Percentiles rank a stretch among this genome's conserved stretches.
phyloP scores from a whole-genome alignment of 768 basidiomycete species.

The Boletus tylopilopsis region DNA sequence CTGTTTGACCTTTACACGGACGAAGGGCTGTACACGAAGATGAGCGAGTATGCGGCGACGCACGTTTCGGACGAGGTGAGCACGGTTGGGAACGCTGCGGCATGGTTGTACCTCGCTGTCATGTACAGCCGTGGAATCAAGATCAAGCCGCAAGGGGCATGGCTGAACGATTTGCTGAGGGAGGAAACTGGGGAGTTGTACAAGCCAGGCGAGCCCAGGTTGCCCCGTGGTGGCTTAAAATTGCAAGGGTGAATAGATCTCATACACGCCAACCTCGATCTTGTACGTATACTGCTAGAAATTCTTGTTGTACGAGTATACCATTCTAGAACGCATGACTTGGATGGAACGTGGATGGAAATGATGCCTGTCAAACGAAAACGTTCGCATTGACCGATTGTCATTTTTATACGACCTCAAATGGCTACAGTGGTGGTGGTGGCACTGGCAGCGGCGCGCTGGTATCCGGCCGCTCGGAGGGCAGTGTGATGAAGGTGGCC shows the following conservation, averaged over 20 bases:
- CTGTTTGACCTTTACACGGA: slow-evolving; percentile 78
- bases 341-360: too few relatives aligned
- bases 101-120: slow-evolving; percentile 69
- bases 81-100: slow-evolving; percentile 75
- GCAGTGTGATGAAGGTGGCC: too few relatives aligned
- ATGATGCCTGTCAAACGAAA: not conserved
- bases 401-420: too few relatives aligned
- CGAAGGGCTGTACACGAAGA: slow-evolving; percentile 55
- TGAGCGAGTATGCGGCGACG: slow-evolving; percentile 65
- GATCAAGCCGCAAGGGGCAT: slow-evolving; percentile 76
- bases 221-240: slow-evolving; percentile 60
- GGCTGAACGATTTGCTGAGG: slow-evolving; percentile 80
- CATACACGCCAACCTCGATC: not conserved
- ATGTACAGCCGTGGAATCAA: slow-evolving; percentile 76
- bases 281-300: slow-evolving; percentile 10
- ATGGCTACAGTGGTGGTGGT: too few relatives aligned
- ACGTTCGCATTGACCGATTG: too few relatives aligned
- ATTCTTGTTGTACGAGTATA: slow-evolving; percentile 6
- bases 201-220: slow-evolving; percentile 58
- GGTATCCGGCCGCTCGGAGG: too few relatives aligned
- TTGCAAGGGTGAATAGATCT: slow-evolving; percentile 35
- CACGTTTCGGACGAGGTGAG: slow-evolving; percentile 83
- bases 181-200: slow-evolving; percentile 74
- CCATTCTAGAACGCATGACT: not conserved
- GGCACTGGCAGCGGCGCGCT: too few relatives aligned